These are phyloP conservation scores for Sphaerulina vaccinii DNA, from an alignment of 2,329 filamentous ascomycete species.

Conservation along the genomic window DNA sequence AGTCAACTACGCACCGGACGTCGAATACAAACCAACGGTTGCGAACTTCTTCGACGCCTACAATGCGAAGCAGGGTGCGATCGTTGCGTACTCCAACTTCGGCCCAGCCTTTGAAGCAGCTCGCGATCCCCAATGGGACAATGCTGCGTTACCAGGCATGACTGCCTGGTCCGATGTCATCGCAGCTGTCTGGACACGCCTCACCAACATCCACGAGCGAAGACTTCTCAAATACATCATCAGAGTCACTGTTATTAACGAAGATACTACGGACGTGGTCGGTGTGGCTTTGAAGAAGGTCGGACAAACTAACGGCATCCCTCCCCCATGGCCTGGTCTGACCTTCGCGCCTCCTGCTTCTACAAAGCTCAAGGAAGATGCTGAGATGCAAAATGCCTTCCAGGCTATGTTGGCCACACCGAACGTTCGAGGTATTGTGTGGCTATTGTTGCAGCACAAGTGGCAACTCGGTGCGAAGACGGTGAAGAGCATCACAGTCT, in stretches of 20 bases:
- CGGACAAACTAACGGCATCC: conserved; percentile 3
- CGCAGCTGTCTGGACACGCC: conserved; percentile 14
- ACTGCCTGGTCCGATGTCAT: conserved; percentile 18
- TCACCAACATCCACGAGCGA: conserved; percentile 7
- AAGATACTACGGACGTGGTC: conserved; percentile 17
- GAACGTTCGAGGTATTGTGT: conserved; percentile 5
- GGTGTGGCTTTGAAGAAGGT: conserved; percentile 15
- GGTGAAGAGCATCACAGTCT: conserved; percentile 1
- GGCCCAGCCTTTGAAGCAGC: conserved; percentile 3
- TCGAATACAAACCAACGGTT: neutral
- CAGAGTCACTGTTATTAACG: conserved; percentile 14
- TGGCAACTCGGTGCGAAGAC: conserved; percentile 3
- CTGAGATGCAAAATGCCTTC: neutral
- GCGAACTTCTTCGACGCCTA: conserved; percentile 14
- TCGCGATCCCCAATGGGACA: neutral
- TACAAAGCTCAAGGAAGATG: neutral
- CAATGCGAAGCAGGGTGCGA: conserved; percentile 8
- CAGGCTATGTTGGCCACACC: conserved; percentile 6
- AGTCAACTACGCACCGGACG: conserved; percentile 1
- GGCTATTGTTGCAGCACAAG: conserved; percentile 4
- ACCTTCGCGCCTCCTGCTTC: conserved; percentile 7
- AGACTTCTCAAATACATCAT: conserved; percentile 11
- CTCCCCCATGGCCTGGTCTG: conserved; percentile 19
- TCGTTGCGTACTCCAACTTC: conserved; percentile 17
- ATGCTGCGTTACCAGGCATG: conserved; percentile 5